Evolutionary conservation across 2,329 filamentous ascomycete genomes (phyloP).

Genomic region (Incumbomyces lentus): DNA sequence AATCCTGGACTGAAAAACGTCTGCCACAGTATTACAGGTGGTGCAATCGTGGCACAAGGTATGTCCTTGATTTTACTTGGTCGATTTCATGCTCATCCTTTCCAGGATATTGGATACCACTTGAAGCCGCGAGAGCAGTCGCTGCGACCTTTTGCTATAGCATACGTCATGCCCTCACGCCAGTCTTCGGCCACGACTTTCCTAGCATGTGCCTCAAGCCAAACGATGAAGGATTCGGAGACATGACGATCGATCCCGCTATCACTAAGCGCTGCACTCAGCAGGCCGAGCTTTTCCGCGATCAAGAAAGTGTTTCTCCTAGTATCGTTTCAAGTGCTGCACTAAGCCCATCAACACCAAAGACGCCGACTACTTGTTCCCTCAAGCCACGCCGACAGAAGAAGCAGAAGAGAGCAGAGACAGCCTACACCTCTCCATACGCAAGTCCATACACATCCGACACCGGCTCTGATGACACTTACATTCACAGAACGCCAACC

Average conservation of each 20-base stretch:
- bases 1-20: slow-evolving; percentile 83
- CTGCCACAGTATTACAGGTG: slow-evolving; percentile 88
- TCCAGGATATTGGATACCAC: slow-evolving; percentile 94
- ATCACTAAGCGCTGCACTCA: slow-evolving; percentile 45
- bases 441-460: slow-evolving; percentile 34
- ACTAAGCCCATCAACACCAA: background rate
- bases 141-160: slow-evolving; percentile 81
- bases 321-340: background rate
- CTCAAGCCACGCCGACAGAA: slow-evolving; percentile 11
- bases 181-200: slow-evolving; percentile 79
- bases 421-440: slow-evolving; percentile 21
- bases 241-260: slow-evolving; percentile 54
- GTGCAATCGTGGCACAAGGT: slow-evolving; percentile 84
- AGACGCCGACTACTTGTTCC: background rate
- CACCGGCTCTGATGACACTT: slow-evolving; percentile 27
- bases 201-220: slow-evolving; percentile 58
- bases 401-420: slow-evolving; percentile 20
- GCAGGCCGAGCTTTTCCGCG: slow-evolving; percentile 25
- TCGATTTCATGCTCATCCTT: slow-evolving; percentile 7
- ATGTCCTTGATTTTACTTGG: slow-evolving; percentile 18
- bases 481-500: slow-evolving; percentile 29
- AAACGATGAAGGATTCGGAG: slow-evolving; percentile 52
- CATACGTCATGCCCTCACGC: slow-evolving; percentile 77
- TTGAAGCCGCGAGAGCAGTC: slow-evolving; percentile 70
- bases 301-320: slow-evolving; percentile 22